Evolutionary conservation across 2,329 filamentous ascomycete genomes (phyloP), one percentile per base, ranked within the genome.

Genomic region (Aspergillus transmontanensis): DNA sequence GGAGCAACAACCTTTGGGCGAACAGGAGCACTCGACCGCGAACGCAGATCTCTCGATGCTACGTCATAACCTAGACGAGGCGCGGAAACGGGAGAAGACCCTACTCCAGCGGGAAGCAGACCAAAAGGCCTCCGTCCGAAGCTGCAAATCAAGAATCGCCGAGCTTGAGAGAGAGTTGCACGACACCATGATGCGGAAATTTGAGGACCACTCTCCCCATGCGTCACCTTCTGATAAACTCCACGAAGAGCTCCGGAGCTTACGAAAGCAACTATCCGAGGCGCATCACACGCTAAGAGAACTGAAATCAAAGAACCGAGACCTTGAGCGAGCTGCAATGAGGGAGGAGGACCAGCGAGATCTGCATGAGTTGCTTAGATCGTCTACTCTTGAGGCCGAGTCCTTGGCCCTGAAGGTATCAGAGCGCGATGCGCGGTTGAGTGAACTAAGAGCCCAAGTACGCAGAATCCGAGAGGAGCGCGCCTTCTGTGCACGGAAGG

Each of bases 361-460:
- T 48, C 75, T 82, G 36, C 80, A 82, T 57, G 79, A 82, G 53
- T 66, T 84, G 2, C 75, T 84, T 21, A 80, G 83, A 68, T 79
- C 81, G 16, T 79, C 80, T 9, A 77, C 80, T 6, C 75, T 81
- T 2, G 83, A 85, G 69, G 78, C 83, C 48, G 87, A 92, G 74
- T 85, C 88, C 39, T 82, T 95, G n/a, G 89, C 92, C 68, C 84
- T 91, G 62, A 88, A 91, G 71, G 83, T 95, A 32, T 83, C 85
- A 6, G 87, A 91, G 71, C 88, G 90, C 65, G 89, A 92, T 60
- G 83, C 86, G 60, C 84, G 87, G 16, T 86, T 94, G 56, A 85
- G 86, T 46, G 78, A 81, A 61, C 68, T 82, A 54, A 81, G 79
- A 67, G 68, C 68, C 16, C 92, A 94, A 69, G 84, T 96, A 23